These are phyloP conservation scores for Leptographium procerum DNA, from an alignment of 2,329 filamentous ascomycete species.

Conservation along the genomic window DNA sequence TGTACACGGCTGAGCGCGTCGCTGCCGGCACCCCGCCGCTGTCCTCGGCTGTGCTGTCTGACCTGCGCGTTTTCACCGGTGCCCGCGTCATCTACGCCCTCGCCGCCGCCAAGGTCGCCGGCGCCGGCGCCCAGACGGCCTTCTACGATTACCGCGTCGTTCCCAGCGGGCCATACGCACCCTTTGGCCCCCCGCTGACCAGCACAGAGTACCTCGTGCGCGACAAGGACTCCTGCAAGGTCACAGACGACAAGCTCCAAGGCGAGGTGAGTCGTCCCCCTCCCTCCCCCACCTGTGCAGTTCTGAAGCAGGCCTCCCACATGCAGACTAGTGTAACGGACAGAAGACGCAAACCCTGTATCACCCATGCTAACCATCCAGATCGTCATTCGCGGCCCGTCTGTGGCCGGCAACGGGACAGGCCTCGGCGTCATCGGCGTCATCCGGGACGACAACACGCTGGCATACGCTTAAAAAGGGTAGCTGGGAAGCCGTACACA, in stretches of 20 bases:
- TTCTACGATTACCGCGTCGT: slow-evolving; percentile 33
- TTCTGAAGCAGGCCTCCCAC: not conserved
- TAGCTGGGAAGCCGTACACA: not conserved
- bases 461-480: slow-evolving; percentile 43
- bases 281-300: too few relatives aligned
- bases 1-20: slow-evolving; percentile 67
- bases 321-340: slow-evolving; percentile 3
- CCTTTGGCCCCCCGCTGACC: slow-evolving; percentile 76
- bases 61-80: slow-evolving; percentile 70
- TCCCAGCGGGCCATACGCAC: slow-evolving; percentile 31
- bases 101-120: slow-evolving; percentile 71
- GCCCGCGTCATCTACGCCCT: slow-evolving; percentile 78
- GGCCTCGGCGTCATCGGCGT: slow-evolving; percentile 51
- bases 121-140: slow-evolving; percentile 69
- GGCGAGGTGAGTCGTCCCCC: slow-evolving; percentile 47
- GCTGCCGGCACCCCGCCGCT: slow-evolving; percentile 53
- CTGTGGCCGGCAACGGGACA: slow-evolving; percentile 57
- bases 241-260: slow-evolving; percentile 47
- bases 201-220: slow-evolving; percentile 67
- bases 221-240: slow-evolving; percentile 49
- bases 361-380: too few relatives aligned
- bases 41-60: slow-evolving; percentile 59
- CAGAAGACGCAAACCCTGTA: too few relatives aligned
- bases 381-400: slow-evolving; percentile 62
- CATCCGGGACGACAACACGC: slow-evolving; percentile 61